These are phyloP conservation scores for Globisporangium yorkense DNA, from an alignment of 352 stramenopile genomes.

Conservation along the genomic window DNA sequence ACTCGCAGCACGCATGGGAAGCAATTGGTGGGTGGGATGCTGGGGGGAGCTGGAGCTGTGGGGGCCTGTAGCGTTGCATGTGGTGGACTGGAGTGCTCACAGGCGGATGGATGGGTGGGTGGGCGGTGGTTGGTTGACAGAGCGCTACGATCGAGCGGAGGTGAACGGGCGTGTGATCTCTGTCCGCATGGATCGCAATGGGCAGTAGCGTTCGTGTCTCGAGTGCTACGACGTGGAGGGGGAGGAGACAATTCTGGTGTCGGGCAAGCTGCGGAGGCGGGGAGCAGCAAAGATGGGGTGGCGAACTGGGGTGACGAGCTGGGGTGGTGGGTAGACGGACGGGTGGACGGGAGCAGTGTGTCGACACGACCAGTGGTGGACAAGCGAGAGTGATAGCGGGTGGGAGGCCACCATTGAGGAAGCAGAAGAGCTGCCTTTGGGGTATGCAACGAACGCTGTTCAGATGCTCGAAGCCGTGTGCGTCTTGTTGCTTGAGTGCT, in stretches of 20 bases:
- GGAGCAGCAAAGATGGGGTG: neutral
- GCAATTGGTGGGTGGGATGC: conserved; percentile 48
- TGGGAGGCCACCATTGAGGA: neutral
- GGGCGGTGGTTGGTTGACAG: conserved; percentile 18
- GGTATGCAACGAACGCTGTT: neutral
- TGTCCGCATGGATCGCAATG: conserved; percentile 55
- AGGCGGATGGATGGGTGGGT: conserved; percentile 3
- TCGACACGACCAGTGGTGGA: neutral
- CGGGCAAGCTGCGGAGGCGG: neutral
- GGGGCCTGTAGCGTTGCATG: neutral
- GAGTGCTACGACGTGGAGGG: neutral
- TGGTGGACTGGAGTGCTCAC: neutral
- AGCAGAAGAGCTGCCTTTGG: neutral
- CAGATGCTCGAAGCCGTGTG: neutral
- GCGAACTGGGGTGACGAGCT: neutral
- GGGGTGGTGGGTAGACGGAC: neutral
- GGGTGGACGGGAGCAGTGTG: neutral
- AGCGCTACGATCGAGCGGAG: conserved; percentile 55
- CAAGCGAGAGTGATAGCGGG: neutral
- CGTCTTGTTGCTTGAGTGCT: neutral
- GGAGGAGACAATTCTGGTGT: neutral
- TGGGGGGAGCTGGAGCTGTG: neutral
- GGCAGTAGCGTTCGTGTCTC: neutral
- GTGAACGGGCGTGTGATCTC: conserved; percentile 61
- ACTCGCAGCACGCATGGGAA: conserved; percentile 34